Evolutionary conservation across 495 filamentous ascomycete species (phyloP), one percentile per base, ranked within the genome.

Genomic region (Trichoderma virens): DNA sequence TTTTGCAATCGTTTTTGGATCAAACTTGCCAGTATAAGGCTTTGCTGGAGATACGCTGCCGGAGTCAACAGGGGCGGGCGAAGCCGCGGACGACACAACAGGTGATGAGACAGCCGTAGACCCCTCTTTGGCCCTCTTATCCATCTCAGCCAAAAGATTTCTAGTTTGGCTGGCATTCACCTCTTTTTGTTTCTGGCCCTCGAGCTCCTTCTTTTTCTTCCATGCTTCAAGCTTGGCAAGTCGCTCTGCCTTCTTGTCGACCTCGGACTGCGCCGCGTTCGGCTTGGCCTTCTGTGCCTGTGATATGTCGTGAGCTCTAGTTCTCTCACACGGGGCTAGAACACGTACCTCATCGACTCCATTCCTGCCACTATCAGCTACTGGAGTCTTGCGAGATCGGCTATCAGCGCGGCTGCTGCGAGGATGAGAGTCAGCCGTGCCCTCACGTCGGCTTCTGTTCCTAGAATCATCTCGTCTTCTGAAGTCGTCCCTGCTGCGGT

Each of bases 141-240:
- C 88, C 76, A 92, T 90, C 67, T 88, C 87, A 66, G 89, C 85
- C 59, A 92, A 74, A 39, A 92, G 85, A 69, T 82, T 87, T 61
- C 85, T 77, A 56, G 87, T 83, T 54, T 83, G 86, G 59, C 85
- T 84, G 51, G 82, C 74, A 7, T 80, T 82, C n/a, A 85, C 78
- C 68, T 87, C 87, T 63, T 87, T 87, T 72, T 90, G 86, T 69
- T 91, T 92, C 59, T 82, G 82, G 70, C 89, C 89, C 67, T 89
- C 88, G 69, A 92, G 85, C 41, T 90, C 91, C 20, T 91, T 88
- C 69, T 95, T 94, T 72, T 89, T 86, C 74, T 95, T 96, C 92
- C 92, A 96, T 67, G 91, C 90, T 73, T 93, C 90, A 35, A 96
- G 73, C 66, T 92, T 93, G 32, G 92, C 90, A 38, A 93, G 80